Conservation (phyloP, 176 grass and related monocot genomes). For the Musa acuminata region DNA sequence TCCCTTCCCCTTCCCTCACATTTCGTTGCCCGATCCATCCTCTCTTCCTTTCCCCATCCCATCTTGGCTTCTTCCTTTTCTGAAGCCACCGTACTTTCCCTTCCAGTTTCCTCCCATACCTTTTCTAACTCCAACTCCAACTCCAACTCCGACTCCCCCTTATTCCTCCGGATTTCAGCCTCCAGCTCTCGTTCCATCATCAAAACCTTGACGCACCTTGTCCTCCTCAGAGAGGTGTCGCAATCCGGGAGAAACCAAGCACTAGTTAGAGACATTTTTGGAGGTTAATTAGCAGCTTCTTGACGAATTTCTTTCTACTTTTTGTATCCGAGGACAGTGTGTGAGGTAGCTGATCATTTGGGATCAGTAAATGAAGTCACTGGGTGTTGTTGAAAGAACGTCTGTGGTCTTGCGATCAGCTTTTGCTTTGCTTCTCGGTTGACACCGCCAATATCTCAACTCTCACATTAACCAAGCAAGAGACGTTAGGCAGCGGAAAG, state of each 20-base stretch:
- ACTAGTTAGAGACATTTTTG: neutral
- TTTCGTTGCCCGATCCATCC: neutral
- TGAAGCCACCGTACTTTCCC: conserved; percentile 55
- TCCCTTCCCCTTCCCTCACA: conserved; percentile 17
- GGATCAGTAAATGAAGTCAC: no score
- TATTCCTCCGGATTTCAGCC: neutral
- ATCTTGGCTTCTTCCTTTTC: conserved; percentile 52
- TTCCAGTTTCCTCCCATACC: conserved; percentile 43
- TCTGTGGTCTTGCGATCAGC: no score
- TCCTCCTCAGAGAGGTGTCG: no score
- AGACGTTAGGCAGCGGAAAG: no score
- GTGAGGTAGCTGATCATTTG: no score
- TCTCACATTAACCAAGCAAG: no score
- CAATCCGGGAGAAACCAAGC: neutral
- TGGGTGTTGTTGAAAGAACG: no score
- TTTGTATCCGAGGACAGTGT: no score
- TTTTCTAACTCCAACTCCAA: neutral
- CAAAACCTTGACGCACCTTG: neutral
- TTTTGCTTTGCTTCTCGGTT: no score
- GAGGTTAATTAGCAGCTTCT: neutral
- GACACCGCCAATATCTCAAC: no score
- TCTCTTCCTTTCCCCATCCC: conserved; percentile 22
- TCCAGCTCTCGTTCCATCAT: neutral
- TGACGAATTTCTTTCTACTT: no score
- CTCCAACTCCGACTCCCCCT: neutral